Percentiles rank a stretch among this genome's conserved stretches.
phyloP scores from a whole-genome alignment of 2,329 filamentous ascomycete species.

The Xylaria sp. region DNA sequence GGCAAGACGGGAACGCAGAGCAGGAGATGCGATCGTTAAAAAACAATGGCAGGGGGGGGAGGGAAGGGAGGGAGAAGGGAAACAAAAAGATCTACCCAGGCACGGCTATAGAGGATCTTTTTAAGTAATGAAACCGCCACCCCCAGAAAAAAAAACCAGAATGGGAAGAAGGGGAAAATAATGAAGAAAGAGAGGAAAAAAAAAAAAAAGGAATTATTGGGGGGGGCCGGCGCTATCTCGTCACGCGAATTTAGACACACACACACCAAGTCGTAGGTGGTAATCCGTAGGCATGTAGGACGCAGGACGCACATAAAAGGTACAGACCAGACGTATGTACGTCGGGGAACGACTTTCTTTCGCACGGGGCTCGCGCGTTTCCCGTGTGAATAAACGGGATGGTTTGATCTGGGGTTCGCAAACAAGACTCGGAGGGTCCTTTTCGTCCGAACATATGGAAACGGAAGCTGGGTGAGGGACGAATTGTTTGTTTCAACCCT shows the following conservation, averaged over 20 bases:
- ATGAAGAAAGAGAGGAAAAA: conserved; percentile 1
- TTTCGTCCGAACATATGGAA: no score
- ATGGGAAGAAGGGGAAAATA: not conserved
- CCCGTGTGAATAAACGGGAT: no score
- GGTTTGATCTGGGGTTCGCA: no score
- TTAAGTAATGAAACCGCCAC: not conserved
- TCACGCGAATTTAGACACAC: conserved; percentile 7
- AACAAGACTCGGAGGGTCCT: no score
- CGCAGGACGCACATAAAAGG: no score
- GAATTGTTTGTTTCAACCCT: no score
- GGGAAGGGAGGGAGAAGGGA: not conserved
- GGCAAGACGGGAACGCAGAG: no score
- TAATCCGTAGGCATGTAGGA: no score
- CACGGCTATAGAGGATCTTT: not conserved
- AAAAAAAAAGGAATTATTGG: conserved; percentile 2
- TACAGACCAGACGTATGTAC: no score
- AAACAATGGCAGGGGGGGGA: not conserved
- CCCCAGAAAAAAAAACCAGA: not conserved
- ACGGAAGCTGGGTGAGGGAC: no score
- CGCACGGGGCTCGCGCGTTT: no score
- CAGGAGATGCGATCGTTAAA: not conserved
- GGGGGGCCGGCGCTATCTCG: conserved; percentile 8
- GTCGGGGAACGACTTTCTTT: no score
- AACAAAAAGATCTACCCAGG: not conserved
- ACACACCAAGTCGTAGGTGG: not conserved